Conservation (phyloP, 805 yeast genomes). For the Sugiyamaella valdiviana region DNA sequence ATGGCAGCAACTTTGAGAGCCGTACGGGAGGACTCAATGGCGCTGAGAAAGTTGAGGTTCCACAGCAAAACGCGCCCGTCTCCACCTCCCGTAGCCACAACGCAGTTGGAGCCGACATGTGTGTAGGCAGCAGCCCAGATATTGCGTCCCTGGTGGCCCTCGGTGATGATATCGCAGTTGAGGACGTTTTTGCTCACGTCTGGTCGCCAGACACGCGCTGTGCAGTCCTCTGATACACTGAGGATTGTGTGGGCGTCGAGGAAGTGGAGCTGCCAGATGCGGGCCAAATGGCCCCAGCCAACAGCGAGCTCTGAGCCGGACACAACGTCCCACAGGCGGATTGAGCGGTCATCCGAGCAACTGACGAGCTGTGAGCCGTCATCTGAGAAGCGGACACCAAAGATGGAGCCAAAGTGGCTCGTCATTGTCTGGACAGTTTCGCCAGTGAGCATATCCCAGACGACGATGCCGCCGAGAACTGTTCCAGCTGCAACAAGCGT, state of each 20-base stretch:
- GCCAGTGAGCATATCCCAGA: constrained; percentile 52
- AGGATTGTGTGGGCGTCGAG: constrained; percentile 40
- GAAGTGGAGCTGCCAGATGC: constrained; percentile 81
- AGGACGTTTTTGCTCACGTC: constrained; percentile 28
- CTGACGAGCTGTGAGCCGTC: constrained; percentile 55
- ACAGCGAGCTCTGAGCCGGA: constrained; percentile 57
- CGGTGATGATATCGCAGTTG: constrained; percentile 43
- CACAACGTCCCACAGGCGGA: constrained; percentile 62
- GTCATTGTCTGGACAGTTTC: constrained; percentile 48
- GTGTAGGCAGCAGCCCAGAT: constrained; percentile 61
- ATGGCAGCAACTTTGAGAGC: neutral
- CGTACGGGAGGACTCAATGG: neutral
- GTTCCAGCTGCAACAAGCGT: constrained; percentile 82
- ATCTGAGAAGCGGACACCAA: constrained; percentile 61
- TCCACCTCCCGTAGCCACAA: constrained; percentile 85
- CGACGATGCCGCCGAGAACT: constrained; percentile 76
- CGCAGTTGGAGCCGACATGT: constrained; percentile 41
- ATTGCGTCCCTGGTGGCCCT: constrained; percentile 78
- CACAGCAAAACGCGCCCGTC: constrained; percentile 76
- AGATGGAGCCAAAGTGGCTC: constrained; percentile 89
- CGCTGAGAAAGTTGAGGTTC: constrained; percentile 31
- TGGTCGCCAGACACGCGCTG: constrained; percentile 71
- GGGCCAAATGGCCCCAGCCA: constrained; percentile 96
- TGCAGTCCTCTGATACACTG: constrained; percentile 82
- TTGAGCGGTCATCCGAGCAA: constrained; percentile 92